A percentile compares a stretch with the other conserved stretches of the same genome.
These are phyloP conservation scores for Claviceps sp. DNA, from an alignment of 2,329 filamentous ascomycete genomes.

Conservation along the genomic window DNA sequence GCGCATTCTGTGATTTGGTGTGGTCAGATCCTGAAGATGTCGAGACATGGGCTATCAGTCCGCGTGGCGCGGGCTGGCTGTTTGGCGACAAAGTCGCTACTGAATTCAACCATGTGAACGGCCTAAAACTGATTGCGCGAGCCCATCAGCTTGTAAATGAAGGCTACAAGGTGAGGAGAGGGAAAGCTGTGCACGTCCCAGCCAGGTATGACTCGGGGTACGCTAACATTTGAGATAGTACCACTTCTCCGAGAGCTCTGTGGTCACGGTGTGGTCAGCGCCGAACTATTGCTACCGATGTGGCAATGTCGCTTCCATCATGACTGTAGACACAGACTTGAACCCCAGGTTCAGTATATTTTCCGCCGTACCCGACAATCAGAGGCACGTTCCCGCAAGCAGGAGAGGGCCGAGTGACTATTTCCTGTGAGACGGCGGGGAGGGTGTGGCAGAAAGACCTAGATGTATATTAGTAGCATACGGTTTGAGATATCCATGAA, in stretches of 20 bases:
- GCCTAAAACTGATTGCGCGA: conserved; percentile 84
- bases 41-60: conserved; percentile 91
- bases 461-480: conserved; percentile 29
- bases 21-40: conserved; percentile 98
- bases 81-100: conserved; percentile 96
- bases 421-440: conserved; percentile 40
- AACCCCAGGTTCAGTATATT: conserved; percentile 89
- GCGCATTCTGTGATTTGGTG: conserved; percentile 93
- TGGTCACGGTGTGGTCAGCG: conserved; percentile 96
- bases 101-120: conserved; percentile 96
- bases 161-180: conserved; percentile 66
- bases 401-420: conserved; percentile 56
- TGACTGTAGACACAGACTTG: conserved; percentile 75
- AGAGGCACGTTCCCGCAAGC: conserved; percentile 64
- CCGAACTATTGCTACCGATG: conserved; percentile 94
- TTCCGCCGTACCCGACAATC: conserved; percentile 74
- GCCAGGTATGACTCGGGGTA: neutral
- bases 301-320: conserved; percentile 93
- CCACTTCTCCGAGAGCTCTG: conserved; percentile 88
- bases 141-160: conserved; percentile 98
- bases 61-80: conserved; percentile 90
- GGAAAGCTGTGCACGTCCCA: neutral
- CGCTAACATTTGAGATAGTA: conserved; percentile 38
- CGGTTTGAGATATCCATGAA: conserved; percentile 28
- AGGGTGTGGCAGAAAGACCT: conserved; percentile 13